Evolutionary conservation across 192 early-diverging fungal species (phyloP), one percentile per base, ranked within the genome.

Genomic region (Linnemannia zychae): DNA sequence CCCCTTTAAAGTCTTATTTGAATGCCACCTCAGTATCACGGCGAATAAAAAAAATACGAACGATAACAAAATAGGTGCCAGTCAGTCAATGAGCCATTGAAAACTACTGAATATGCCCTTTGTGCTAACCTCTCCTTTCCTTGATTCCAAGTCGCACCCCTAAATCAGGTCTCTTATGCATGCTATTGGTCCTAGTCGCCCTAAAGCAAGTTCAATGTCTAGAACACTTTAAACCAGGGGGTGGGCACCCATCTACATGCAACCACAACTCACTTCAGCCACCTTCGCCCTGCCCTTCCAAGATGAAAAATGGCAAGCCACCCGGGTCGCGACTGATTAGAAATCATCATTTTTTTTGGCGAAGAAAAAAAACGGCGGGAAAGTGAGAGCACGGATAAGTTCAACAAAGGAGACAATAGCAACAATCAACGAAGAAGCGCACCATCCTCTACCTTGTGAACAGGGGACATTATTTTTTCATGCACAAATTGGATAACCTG

Each of bases 131-230:
- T n/a, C n/a, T n/a, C n/a, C n/a, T n/a, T n/a, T n/a, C n/a, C n/a
- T n/a, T n/a, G n/a, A n/a, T n/a, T n/a, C n/a, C n/a, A n/a, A n/a
- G n/a, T n/a, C n/a, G n/a, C n/a, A n/a, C n/a, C 57, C 57, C 57
- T 63, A 63, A 63, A 63, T 63, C 57, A 28, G 52, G 52, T 57
- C 52, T n/a, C n/a, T n/a, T n/a, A n/a, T n/a, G n/a, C n/a, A n/a
- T n/a, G n/a, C n/a, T n/a, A n/a, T n/a, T n/a, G n/a, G n/a, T n/a
- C n/a, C n/a, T n/a, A n/a, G n/a, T n/a, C n/a, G n/a, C n/a, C n/a
- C n/a, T n/a, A n/a, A n/a, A n/a, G n/a, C n/a, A n/a, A n/a, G n/a
- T n/a, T n/a, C n/a, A n/a, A 63, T 63, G 57, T 63, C 28, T 63
- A 33, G 57, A 63, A 63, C 57, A 7, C 12, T 63, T 44, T 44